Base-by-base conservation (phyloP, 2,329 filamentous ascomycete species). In the Neocucurbitaria cava region DNA sequence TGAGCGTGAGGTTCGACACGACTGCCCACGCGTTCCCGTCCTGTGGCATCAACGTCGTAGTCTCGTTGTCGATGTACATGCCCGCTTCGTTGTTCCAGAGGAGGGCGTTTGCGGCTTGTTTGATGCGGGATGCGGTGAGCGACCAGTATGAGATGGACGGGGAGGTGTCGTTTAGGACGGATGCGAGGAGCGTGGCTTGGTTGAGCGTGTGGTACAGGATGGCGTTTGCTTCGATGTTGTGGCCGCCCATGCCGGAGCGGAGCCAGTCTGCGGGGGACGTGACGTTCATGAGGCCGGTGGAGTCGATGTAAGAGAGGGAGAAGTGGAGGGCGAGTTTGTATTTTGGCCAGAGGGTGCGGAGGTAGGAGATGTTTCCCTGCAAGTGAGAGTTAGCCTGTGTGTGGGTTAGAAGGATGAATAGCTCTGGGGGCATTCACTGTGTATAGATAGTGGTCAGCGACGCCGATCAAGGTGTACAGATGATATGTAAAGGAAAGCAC, bases 401-500 rank as follows among this genome's bases (percentile, higher is more conserved):
- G 45, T 26, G 18, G 45, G 31, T n/a, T n/a, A n/a, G n/a, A n/a
- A n/a, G n/a, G n/a, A n/a, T n/a, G n/a, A n/a, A n/a, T n/a, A n/a
- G n/a, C n/a, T 23, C 10, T 20, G 9, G 20, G 1, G 18, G n/a
- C 8, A 33, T 60, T 52, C 62, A 71, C 70, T 5, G 77, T 78
- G 54, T 76, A 80, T 1, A 76, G 66, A 52, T 79, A 81, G 52
- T 80, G 77, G 55, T 81, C 77, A 1, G 76, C 73, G 0, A 80
- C 69, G 9, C 78, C 80, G 21, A 81, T 77, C 33, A 83, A 58
- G 2, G 75, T 79, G 59, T 82, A 81, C 0, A 82, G 64, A 57
- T 87, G 84, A 58, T 87, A 87, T 0, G 85, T 87, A 56, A 82
- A 82, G 10, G 79, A 81, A 33, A 76, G 69, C 1, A 69, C 61